A percentile compares a stretch with the other conserved stretches of the same genome.
These are phyloP conservation scores for Taxawa tesnikishii DNA, from an alignment of 2,329 filamentous ascomycete genomes.

Conservation along the genomic window DNA sequence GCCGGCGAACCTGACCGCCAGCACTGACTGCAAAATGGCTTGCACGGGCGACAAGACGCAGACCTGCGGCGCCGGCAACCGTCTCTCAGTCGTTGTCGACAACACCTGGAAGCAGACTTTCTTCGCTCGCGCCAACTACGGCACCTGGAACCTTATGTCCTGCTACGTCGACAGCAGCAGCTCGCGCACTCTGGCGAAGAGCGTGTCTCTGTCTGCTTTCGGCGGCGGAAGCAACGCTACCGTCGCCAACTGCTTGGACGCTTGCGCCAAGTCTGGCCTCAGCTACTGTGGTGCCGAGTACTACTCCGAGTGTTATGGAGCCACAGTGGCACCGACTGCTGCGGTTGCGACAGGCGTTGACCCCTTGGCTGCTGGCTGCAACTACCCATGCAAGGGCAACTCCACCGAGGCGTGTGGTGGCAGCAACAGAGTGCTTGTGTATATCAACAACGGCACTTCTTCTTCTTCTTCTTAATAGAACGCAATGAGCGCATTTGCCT, in stretches of 20 bases:
- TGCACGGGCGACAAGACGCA: conserved; percentile 17
- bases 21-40: conserved; percentile 13
- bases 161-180: conserved; percentile 14
- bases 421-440: conserved; percentile 13
- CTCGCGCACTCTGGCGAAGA: conserved; percentile 10
- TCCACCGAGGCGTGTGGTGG: conserved; percentile 19
- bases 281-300: conserved; percentile 17
- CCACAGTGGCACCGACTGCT: conserved; percentile 8
- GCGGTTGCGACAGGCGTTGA: conserved; percentile 9
- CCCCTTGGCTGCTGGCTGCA: conserved; percentile 14
- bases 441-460: conserved; percentile 13
- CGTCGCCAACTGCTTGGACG: conserved; percentile 15
- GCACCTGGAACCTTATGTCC: conserved; percentile 13
- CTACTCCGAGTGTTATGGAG: conserved; percentile 15
- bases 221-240: conserved; percentile 14
- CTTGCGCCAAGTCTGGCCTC: conserved; percentile 13
- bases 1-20: conserved; percentile 1
- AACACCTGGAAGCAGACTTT: conserved; percentile 14
- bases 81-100: conserved; percentile 13
- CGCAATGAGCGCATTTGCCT: too few relatives aligned
- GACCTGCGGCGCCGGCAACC: conserved; percentile 16
- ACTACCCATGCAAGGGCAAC: conserved; percentile 17
- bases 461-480: too few relatives aligned
- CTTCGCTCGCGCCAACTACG: conserved; percentile 11
- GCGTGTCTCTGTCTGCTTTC: conserved; percentile 9